phyloP scores from a whole-genome alignment of 768 basidiomycete genomes.

The Clitopilus hobsonii region DNA sequence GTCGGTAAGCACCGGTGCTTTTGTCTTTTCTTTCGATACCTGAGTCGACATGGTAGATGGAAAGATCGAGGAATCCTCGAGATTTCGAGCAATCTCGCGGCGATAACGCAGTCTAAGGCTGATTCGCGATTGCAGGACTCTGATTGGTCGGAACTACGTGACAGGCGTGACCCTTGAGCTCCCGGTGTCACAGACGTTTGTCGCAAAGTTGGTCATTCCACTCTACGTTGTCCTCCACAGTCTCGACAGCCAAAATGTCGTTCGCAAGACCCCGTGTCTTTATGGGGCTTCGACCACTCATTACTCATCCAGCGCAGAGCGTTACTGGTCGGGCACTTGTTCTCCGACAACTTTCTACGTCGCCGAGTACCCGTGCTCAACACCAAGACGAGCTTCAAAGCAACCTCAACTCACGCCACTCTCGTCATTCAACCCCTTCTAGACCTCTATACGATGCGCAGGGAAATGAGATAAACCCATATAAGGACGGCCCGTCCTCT shows the following conservation, averaged over 20 bases:
- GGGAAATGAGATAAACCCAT: conserved; percentile 58
- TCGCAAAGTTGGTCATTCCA: conserved; percentile 14
- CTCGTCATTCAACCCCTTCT: conserved; percentile 7
- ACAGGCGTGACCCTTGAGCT: conserved; percentile 31
- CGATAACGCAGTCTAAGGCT: not conserved
- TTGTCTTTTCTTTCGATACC: conserved; percentile 52
- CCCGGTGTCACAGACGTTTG: conserved; percentile 20
- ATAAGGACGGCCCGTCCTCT: conserved; percentile 79
- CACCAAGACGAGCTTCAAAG: conserved; percentile 27
- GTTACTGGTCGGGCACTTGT: conserved; percentile 31
- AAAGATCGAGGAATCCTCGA: not conserved
- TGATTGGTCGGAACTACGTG: conserved; percentile 40
- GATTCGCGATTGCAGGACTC: conserved; percentile 27
- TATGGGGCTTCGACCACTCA: conserved; percentile 46
- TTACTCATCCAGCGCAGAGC: conserved; percentile 21
- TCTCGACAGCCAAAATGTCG: conserved; percentile 45
- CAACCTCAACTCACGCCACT: conserved; percentile 19
- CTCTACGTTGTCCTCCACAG: conserved; percentile 39
- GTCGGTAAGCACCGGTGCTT: conserved; percentile 53
- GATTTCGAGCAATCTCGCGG: conserved; percentile 3
- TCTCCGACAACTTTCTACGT: conserved; percentile 49
- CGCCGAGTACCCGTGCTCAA: conserved; percentile 31
- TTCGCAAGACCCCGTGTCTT: conserved; percentile 48
- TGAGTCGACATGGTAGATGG: conserved; percentile 16
- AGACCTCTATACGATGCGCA: conserved; percentile 30